Conservation (phyloP, 2,329 filamentous ascomycete genomes). For the Neofusicoccum umdonicola region DNA sequence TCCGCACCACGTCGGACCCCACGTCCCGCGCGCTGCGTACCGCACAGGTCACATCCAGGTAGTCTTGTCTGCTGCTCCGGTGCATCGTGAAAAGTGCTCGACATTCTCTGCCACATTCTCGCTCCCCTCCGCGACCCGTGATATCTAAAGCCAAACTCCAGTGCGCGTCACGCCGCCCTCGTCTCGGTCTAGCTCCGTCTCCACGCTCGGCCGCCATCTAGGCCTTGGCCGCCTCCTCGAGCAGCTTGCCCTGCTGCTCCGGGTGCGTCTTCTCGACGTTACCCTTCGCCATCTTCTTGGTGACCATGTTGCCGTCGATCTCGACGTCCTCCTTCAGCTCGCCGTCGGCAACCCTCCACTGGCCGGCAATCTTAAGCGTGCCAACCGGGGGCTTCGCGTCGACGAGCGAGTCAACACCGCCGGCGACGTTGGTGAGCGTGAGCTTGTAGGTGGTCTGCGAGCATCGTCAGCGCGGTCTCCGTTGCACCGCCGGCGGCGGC, state of each 20-base stretch:
- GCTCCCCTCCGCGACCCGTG: too few relatives aligned
- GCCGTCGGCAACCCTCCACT: slow-evolving; percentile 36
- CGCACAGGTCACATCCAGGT: background rate
- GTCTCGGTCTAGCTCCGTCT: background rate
- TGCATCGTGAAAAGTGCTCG: background rate
- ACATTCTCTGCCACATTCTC: background rate
- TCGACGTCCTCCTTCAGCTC: slow-evolving; percentile 37
- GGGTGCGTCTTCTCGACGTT: slow-evolving; percentile 42
- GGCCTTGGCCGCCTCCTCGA: slow-evolving; percentile 27
- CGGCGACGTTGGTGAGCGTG: slow-evolving; percentile 36
- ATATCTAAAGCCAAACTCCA: background rate
- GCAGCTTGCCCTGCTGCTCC: slow-evolving; percentile 34
- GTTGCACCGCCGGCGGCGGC: slow-evolving; percentile 19
- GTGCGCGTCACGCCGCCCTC: background rate
- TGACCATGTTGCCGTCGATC: slow-evolving; percentile 43
- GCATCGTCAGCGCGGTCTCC: background rate
- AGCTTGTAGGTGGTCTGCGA: slow-evolving; percentile 38
- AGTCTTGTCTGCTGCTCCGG: background rate
- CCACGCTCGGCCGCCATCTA: slow-evolving; percentile 14
- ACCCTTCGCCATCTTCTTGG: slow-evolving; percentile 42
- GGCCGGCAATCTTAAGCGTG: slow-evolving; percentile 36
- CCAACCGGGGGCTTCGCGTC: slow-evolving; percentile 41
- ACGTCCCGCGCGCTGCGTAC: background rate
- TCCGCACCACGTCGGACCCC: background rate
- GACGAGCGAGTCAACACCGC: slow-evolving; percentile 38